These are phyloP conservation scores for Mycena albidolilacea DNA, from an alignment of 768 basidiomycete species.

Conservation along the genomic window DNA sequence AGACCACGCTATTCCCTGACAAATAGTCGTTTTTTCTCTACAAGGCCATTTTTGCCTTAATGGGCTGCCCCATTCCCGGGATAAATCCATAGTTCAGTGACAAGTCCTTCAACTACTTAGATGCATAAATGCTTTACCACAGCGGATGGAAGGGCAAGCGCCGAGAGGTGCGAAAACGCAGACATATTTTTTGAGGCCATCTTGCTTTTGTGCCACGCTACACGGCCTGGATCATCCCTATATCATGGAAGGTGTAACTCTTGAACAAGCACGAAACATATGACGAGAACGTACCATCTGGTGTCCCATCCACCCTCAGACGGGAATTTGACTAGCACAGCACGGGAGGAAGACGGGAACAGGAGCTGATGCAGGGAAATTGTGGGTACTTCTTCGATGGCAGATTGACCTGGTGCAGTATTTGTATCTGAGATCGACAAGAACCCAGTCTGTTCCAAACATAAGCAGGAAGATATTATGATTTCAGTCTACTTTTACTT, in stretches of 20 bases:
- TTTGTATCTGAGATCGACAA: constrained; percentile 30
- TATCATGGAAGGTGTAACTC: constrained; percentile 13
- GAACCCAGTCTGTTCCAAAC: constrained; percentile 24
- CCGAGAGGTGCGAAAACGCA: constrained; percentile 28
- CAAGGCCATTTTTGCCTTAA: too few relatives aligned
- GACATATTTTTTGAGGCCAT: constrained; percentile 26
- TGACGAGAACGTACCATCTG: constrained; percentile 18
- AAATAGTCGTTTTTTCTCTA: too few relatives aligned
- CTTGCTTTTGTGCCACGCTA: constrained; percentile 32
- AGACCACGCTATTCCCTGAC: too few relatives aligned
- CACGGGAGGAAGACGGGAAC: constrained; percentile 28
- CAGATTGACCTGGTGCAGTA: constrained; percentile 30
- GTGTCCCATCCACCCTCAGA: constrained; percentile 29
- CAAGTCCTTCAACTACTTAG: constrained; percentile 16
- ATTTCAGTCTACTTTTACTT: constrained; percentile 14
- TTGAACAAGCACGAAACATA: constrained; percentile 11
- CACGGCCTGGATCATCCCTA: constrained; percentile 30
- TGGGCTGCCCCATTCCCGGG: too few relatives aligned
- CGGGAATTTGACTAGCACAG: constrained; percentile 28
- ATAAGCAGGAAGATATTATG: constrained; percentile 23
- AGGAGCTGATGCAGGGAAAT: constrained; percentile 29
- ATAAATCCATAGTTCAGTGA: neutral
- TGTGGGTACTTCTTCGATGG: constrained; percentile 33
- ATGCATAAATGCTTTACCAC: constrained; percentile 25
- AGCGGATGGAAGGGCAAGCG: constrained; percentile 27